Evolutionary conservation across 495 filamentous ascomycete genomes (phyloP), one percentile per base, ranked within the genome.

Genomic region (Talaromyces trachyspermus): DNA sequence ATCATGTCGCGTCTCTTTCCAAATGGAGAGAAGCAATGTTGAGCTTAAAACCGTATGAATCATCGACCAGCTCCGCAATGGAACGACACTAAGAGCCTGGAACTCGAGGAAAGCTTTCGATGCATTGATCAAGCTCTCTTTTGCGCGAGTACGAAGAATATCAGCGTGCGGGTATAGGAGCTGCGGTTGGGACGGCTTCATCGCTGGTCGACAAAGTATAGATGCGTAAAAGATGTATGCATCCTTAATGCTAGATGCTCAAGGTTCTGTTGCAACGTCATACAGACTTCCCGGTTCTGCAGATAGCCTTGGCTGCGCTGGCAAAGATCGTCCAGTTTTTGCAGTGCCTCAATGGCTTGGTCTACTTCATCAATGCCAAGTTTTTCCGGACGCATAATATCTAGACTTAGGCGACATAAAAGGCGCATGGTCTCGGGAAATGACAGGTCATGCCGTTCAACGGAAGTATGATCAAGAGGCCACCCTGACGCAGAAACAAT

Each of bases 61-160:
- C 64, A 69, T 69, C 1, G 63, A 69, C 62, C 64, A 67, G 23
- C 46, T 69, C 0, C 65, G 50, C 8, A 65, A 26, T 0, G 64
- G 65, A 0, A 67, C 59, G 17, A 63, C 51, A 15, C 62, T 65
- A 1, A 67, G 49, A 0, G 59, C 58, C 23, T 65, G 59, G 20
- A 64, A 65, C 17, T 69, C 62, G 0, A 66, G 50, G 42, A 66
- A 69, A 4, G 60, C 57, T 19, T 48, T 59, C 1, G 63, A 60
- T 1, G 65, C 61, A 33, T 61, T 55, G 5, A 66, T 53, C 8
- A 68, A 43, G 19, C 65, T 61, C 7, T 36, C 50, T 24, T 55
- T 65, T 1, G 61, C 63, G 17, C 61, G 53, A 0, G 11, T 42
- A 0, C 61, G 61, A 2, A 66, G 49, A 2, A 57, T 43, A 8